phyloP scores from a whole-genome alignment of 768 basidiomycete species.

The Mycena vulgaris region DNA sequence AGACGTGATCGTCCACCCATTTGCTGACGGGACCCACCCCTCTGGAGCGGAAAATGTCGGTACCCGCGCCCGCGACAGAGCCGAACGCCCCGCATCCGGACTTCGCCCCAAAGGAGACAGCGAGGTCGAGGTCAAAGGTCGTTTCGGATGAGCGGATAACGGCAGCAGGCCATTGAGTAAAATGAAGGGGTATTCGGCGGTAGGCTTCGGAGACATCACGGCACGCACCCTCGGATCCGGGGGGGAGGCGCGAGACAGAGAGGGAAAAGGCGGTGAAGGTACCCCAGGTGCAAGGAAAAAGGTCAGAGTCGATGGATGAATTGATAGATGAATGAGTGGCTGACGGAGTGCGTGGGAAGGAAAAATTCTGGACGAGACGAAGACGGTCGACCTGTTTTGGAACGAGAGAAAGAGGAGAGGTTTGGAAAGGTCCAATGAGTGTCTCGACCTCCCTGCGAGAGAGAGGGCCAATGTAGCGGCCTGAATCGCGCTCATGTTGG shows the following conservation, averaged over 20 bases:
- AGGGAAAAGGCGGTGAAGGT: slow-evolving; percentile 41
- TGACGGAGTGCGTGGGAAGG: slow-evolving; percentile 26
- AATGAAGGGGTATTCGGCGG: slow-evolving; percentile 18
- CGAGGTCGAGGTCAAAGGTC: slow-evolving; percentile 16
- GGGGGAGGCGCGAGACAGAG: slow-evolving; percentile 40
- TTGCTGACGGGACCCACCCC: slow-evolving; percentile 46
- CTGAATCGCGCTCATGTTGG: slow-evolving; percentile 24
- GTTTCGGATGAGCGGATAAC: slow-evolving; percentile 42
- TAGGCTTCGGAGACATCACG: slow-evolving; percentile 21
- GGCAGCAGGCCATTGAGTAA: slow-evolving; percentile 52
- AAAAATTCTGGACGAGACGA: slow-evolving; percentile 48
- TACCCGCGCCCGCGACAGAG: slow-evolving; percentile 27
- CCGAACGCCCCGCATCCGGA: slow-evolving; percentile 19
- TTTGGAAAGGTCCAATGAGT: slow-evolving; percentile 47
- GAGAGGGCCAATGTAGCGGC: slow-evolving; percentile 41
- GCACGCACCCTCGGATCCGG: slow-evolving; percentile 42
- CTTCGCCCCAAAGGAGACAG: slow-evolving; percentile 26
- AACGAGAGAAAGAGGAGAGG: slow-evolving; percentile 45
- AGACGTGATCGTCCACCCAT: slow-evolving; percentile 48
- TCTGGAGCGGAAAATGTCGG: slow-evolving; percentile 25
- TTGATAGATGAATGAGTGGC: slow-evolving; percentile 41
- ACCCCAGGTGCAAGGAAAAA: slow-evolving; percentile 54
- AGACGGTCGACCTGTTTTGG: slow-evolving; percentile 43
- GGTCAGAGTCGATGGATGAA: slow-evolving; percentile 37
- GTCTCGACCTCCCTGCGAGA: slow-evolving; percentile 29